Evolutionary conservation across 1,284 basidiomycete genomes (phyloP).

Genomic region (Rhodotorula sp.): DNA sequence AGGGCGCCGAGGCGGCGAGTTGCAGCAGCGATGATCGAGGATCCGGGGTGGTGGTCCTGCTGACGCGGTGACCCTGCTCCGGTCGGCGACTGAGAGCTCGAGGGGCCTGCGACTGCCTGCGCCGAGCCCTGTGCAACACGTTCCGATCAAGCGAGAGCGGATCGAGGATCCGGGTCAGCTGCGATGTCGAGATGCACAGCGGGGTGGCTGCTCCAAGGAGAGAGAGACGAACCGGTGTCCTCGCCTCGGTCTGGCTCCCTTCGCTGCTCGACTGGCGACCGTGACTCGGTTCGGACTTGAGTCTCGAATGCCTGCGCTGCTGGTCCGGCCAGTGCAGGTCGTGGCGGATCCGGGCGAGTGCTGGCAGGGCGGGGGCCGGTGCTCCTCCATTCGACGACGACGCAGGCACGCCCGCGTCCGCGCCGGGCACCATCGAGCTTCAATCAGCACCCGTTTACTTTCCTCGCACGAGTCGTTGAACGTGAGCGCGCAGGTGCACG

Average conservation of each 20-base stretch:
- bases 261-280: background rate
- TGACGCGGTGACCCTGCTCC: background rate
- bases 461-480: no score
- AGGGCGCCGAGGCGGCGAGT: constrained; percentile 19
- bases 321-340: background rate
- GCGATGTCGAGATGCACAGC: background rate
- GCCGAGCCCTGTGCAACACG: background rate
- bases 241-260: background rate
- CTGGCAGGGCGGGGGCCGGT: background rate
- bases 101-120: background rate
- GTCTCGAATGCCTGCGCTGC: background rate
- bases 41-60: background rate
- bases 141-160: no score
- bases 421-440: background rate
- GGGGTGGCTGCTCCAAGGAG: background rate
- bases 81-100: background rate
- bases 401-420: background rate
- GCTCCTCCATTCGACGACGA: background rate
- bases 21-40: background rate
- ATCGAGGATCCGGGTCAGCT: no score
- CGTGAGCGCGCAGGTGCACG: no score
- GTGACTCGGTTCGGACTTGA: background rate
- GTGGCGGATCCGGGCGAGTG: background rate
- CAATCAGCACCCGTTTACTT: no score
- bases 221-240: background rate